Percentiles rank a stretch among this genome's conserved stretches.
Conservation (phyloP, 345 rosid genomes). For the Gossypium mustelinum region DNA sequence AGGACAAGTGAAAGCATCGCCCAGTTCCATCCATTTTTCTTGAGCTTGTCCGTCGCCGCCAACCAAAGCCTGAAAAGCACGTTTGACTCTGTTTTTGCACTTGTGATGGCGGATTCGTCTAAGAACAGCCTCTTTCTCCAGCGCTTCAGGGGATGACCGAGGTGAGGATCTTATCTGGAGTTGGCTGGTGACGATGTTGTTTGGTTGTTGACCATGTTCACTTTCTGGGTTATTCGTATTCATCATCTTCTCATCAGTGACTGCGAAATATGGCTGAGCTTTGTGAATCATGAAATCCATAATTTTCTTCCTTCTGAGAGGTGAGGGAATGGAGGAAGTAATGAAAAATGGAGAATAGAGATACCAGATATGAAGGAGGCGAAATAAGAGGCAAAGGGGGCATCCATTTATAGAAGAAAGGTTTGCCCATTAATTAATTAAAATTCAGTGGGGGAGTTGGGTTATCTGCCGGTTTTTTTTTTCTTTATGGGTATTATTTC, state of each 20-base stretch:
- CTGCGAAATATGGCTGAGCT: constrained; percentile 14
- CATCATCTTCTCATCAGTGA: constrained; percentile 9
- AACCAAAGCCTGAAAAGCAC: constrained; percentile 28
- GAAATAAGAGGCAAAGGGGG: not conserved
- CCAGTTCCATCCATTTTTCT: constrained; percentile 29
- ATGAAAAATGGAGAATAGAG: not conserved
- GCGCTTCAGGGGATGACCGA: constrained; percentile 8
- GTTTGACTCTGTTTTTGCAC: constrained; percentile 28
- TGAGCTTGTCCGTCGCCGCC: constrained; percentile 15
- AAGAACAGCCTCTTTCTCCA: constrained; percentile 36
- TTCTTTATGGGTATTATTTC: not conserved
- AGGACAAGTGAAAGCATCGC: constrained; percentile 42
- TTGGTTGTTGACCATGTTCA: constrained; percentile 5
- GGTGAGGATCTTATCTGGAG: constrained; percentile 35
- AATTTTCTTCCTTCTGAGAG: not conserved
- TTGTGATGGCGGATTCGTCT: constrained; percentile 42
- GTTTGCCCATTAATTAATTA: not conserved
- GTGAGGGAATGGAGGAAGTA: not conserved
- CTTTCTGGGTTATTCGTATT: constrained; percentile 14
- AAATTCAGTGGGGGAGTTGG: not conserved
- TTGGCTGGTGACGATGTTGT: constrained; percentile 23
- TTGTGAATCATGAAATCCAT: constrained; percentile 30
- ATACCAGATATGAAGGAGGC: not conserved
- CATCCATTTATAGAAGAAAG: not conserved
- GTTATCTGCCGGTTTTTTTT: not conserved